Evolutionary conservation across 208 protist genomes (phyloP).

Genomic region (Balamuthia mandrillaris): DNA sequence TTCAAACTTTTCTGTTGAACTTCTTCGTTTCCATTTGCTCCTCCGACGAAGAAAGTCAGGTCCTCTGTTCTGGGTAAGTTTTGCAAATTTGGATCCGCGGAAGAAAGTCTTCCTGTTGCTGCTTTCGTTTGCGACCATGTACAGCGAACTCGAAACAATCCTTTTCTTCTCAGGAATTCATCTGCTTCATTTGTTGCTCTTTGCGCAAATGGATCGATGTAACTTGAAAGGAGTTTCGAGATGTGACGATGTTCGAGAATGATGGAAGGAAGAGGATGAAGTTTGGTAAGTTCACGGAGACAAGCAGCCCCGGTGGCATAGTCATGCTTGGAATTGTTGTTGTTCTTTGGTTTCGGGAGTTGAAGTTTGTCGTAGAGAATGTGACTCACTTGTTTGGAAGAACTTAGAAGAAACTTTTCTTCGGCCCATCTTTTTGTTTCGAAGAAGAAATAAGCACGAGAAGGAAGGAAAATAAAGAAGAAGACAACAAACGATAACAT

Average conservation of each 20-base stretch:
- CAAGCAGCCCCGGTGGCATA: neutral
- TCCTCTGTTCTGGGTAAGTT: constrained; percentile 8
- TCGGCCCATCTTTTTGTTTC: neutral
- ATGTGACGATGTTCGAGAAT: constrained; percentile 36
- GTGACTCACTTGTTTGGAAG: neutral
- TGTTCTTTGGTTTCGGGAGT: neutral
- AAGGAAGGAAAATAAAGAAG: neutral
- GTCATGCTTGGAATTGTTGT: neutral
- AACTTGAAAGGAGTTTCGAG: neutral
- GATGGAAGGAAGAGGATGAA: constrained; percentile 8
- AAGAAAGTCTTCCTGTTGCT: constrained; percentile 17
- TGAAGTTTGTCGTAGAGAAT: constrained; percentile 24
- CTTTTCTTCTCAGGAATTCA: too few species aligned
- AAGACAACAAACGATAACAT: neutral
- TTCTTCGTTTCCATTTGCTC: neutral
- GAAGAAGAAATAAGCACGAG: neutral
- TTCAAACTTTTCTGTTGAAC: neutral
- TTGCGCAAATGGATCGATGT: neutral
- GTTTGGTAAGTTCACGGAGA: neutral
- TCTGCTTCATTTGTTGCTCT: too few species aligned
- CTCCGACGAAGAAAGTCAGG: constrained; percentile 2
- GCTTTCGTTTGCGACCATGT: constrained; percentile 1
- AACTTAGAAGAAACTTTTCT: neutral
- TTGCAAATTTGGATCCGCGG: constrained; percentile 23
- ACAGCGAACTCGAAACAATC: neutral